Conservation (phyloP, 371 early-diverging fungal genomes). For the Thermomucor indicae-seudaticae region DNA sequence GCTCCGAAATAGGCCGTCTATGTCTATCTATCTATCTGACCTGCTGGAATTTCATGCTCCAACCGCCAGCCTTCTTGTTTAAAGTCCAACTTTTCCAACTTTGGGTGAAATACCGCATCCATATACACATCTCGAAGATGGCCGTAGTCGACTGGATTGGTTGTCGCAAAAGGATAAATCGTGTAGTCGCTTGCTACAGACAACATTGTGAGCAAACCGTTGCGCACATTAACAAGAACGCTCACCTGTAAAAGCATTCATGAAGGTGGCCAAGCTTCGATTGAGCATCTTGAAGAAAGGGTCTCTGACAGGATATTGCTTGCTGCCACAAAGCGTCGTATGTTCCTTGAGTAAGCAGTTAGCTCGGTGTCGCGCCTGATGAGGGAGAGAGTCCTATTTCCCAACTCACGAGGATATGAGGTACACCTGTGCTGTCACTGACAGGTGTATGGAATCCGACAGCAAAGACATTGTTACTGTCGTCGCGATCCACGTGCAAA, state of each 20-base stretch:
- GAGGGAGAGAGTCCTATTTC: background rate
- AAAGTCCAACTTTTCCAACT: conserved; percentile 76
- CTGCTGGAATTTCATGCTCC: conserved; percentile 73
- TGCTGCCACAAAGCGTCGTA: conserved; percentile 88
- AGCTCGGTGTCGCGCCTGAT: background rate
- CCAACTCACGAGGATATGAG: conserved; percentile 81
- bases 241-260: conserved; percentile 93
- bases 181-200: conserved; percentile 77
- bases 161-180: conserved; percentile 92
- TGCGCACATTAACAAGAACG: background rate
- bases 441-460: conserved; percentile 90
- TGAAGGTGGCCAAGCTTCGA: conserved; percentile 92
- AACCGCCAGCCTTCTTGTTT: conserved; percentile 95
- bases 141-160: conserved; percentile 80
- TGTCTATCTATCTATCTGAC: conserved; percentile 18
- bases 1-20: background rate
- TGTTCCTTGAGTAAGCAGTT: conserved; percentile 65
- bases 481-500: conserved; percentile 83
- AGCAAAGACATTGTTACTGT: conserved; percentile 87
- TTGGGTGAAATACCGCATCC: conserved; percentile 88
- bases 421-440: conserved; percentile 80
- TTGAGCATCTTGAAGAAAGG: conserved; percentile 98
- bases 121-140: conserved; percentile 91
- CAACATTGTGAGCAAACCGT: background rate
- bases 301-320: conserved; percentile 88